These are phyloP conservation scores for Botrytis tulipae DNA, from an alignment of 2,329 filamentous ascomycete genomes.

Conservation along the genomic window DNA sequence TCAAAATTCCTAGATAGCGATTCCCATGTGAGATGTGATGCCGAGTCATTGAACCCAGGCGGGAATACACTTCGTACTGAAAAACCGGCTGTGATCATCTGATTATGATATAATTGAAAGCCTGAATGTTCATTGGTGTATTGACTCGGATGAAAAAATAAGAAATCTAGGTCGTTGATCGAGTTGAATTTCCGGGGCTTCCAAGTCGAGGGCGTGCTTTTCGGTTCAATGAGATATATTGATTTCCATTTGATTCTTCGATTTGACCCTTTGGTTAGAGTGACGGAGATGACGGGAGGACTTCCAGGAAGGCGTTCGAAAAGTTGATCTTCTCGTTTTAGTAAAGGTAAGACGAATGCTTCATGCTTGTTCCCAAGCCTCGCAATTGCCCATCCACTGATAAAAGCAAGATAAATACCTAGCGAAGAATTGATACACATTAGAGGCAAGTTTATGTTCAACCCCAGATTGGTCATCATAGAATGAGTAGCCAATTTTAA, in stretches of 20 bases:
- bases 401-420: conserved; percentile 1
- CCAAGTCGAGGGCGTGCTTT: background rate
- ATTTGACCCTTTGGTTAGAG: background rate
- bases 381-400: background rate
- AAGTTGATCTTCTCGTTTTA: background rate
- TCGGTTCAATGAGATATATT: background rate
- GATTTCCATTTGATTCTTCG: background rate
- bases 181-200: background rate
- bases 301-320: background rate
- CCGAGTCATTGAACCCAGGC: background rate
- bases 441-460: background rate
- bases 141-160: background rate
- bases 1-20: background rate
- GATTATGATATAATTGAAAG: background rate
- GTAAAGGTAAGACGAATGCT: background rate
- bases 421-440: background rate
- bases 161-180: background rate
- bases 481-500: background rate
- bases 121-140: background rate
- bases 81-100: background rate
- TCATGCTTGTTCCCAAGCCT: background rate
- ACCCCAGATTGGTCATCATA: conserved; percentile 5
- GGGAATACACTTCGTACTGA: background rate
- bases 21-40: background rate
- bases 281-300: background rate